phyloP scores from a whole-genome alignment of 306 rosid species.

The Delonix regia region DNA sequence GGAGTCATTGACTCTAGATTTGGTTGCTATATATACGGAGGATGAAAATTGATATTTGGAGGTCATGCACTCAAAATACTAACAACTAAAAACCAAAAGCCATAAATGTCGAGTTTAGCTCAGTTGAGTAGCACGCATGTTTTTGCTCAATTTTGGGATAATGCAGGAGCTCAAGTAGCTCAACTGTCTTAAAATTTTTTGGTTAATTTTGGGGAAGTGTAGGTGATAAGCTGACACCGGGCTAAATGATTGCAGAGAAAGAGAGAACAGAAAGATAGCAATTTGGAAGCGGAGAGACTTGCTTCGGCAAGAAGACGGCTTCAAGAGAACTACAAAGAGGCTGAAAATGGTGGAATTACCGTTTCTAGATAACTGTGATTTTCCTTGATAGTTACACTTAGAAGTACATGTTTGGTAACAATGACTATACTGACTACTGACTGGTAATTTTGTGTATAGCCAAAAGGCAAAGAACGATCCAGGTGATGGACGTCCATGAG shows the following conservation, averaged over 20 bases:
- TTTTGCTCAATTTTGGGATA: constrained; percentile 34
- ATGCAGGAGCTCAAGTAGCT: constrained; percentile 5
- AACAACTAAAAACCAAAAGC: constrained; percentile 47
- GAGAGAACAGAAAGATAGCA: constrained; percentile 68
- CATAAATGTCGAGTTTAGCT: constrained; percentile 45
- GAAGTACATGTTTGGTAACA: not conserved
- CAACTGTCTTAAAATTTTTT: not conserved
- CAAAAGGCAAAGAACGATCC: constrained; percentile 95
- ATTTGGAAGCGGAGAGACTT: constrained; percentile 67
- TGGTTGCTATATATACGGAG: constrained; percentile 53
- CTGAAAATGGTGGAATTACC: constrained; percentile 81
- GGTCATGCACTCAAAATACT: constrained; percentile 42
- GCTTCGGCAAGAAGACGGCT: constrained; percentile 93
- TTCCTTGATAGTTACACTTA: not conserved
- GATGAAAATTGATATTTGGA: constrained; percentile 42
- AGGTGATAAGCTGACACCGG: constrained; percentile 20
- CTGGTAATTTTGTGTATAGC: constrained; percentile 61
- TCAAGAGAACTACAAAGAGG: constrained; percentile 90
- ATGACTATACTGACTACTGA: constrained; percentile 32
- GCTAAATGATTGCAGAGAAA: constrained; percentile 71
- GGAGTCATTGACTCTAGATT: constrained; percentile 52
- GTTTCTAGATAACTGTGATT: not conserved
- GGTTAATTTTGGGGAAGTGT: not conserved
- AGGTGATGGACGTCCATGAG: constrained; percentile 98
- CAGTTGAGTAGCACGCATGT: constrained; percentile 41